Percentiles rank a stretch among this genome's conserved stretches.
Evolutionary conservation across 495 filamentous ascomycete genomes (phyloP).

Genomic region (Sabuloglossum arenarium): DNA sequence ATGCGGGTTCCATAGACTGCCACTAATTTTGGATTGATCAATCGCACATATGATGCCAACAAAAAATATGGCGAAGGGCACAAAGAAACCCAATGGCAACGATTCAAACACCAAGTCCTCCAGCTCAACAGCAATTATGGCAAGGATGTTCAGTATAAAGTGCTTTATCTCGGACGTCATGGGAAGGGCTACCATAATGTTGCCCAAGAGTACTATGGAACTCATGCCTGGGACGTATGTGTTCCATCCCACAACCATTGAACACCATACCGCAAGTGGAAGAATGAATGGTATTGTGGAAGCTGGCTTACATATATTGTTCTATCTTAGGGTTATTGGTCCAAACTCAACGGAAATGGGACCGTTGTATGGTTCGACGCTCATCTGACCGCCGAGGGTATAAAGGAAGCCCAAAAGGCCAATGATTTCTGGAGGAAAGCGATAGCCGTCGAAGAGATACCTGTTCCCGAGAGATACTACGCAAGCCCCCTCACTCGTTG

Average conservation of each 20-base stretch:
- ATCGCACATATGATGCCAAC: constrained; percentile 26
- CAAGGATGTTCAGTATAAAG: constrained; percentile 36
- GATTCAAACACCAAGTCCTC: constrained; percentile 35
- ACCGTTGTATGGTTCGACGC: constrained; percentile 50
- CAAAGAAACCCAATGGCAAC: constrained; percentile 40
- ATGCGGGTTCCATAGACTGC: constrained; percentile 3
- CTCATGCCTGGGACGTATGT: constrained; percentile 43
- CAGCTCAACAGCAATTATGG: constrained; percentile 29
- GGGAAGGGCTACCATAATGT: constrained; percentile 52
- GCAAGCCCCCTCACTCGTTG: constrained; percentile 48
- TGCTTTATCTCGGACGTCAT: constrained; percentile 48
- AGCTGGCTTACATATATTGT: neutral
- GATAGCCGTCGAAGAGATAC: constrained; percentile 31
- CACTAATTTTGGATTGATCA: constrained; percentile 46
- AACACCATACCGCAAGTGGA: neutral
- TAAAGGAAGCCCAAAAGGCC: constrained; percentile 36
- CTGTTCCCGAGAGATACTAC: constrained; percentile 44
- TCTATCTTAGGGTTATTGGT: constrained; percentile 40
- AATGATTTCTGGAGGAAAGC: constrained; percentile 41
- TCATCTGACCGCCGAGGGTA: constrained; percentile 36
- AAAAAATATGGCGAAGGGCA: constrained; percentile 15
- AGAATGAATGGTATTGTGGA: neutral
- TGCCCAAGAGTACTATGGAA: constrained; percentile 44
- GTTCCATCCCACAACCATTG: neutral
- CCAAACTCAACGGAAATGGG: constrained; percentile 43